These are phyloP conservation scores for Populus hybrid DNA, from an alignment of 441 rosid genomes.

Conservation along the genomic window DNA sequence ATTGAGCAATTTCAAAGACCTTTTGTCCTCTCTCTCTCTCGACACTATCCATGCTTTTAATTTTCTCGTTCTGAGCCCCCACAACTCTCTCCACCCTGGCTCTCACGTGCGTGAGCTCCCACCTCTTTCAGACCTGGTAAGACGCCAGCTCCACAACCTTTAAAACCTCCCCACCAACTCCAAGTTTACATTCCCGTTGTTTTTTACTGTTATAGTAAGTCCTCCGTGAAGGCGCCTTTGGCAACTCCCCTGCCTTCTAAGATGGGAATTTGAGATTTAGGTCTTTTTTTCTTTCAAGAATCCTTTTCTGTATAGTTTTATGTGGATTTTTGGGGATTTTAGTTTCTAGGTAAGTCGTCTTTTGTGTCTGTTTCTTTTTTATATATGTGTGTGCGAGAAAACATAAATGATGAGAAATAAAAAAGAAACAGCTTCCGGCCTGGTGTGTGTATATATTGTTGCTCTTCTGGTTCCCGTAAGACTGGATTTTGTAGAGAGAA, in stretches of 20 bases:
- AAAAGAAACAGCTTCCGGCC: too few relatives aligned
- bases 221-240: too few relatives aligned
- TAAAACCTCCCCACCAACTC: too few relatives aligned
- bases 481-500: slow-evolving; percentile 23
- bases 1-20: neutral
- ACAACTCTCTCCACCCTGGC: too few relatives aligned
- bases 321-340: neutral
- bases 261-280: neutral
- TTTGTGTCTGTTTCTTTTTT: too few relatives aligned
- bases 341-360: neutral
- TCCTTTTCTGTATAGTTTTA: neutral
- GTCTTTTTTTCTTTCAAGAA: neutral
- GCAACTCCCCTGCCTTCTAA: too few relatives aligned
- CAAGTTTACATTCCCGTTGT: too few relatives aligned
- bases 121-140: too few relatives aligned
- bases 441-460: slow-evolving; percentile 6
- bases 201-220: too few relatives aligned
- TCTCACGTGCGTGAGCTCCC: too few relatives aligned
- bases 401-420: too few relatives aligned
- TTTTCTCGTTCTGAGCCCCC: neutral
- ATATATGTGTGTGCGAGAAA: neutral
- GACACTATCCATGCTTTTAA: neutral
- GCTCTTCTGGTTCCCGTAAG: slow-evolving; percentile 14
- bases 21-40: neutral
- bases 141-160: too few relatives aligned